Evolutionary conservation across 169 alveolate species (phyloP).

Genomic region (Plasmodium chabaudi): DNA sequence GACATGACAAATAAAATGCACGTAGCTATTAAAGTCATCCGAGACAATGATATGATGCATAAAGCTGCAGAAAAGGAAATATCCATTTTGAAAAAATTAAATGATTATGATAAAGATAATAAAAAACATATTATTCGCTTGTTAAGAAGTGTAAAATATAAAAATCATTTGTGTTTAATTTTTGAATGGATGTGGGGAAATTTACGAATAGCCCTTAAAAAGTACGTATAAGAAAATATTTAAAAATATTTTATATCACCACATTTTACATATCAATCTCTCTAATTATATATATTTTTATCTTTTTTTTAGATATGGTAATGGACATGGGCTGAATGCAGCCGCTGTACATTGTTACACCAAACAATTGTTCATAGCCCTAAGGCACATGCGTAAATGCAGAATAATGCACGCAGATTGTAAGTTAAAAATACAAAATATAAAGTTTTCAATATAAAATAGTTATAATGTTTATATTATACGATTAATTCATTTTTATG

Average conservation of each 20-base stretch:
- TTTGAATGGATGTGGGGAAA: slow-evolving; percentile 94
- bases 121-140: slow-evolving; percentile 88
- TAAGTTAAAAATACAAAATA: slow-evolving; percentile 65
- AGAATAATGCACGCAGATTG: slow-evolving; percentile 91
- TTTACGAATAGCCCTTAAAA: slow-evolving; percentile 88
- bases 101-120: slow-evolving; percentile 88
- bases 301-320: slow-evolving; percentile 82
- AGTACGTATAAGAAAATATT: slow-evolving; percentile 57
- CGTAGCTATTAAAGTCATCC: slow-evolving; percentile 90
- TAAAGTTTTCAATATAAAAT: background rate
- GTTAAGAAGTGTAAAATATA: slow-evolving; percentile 84
- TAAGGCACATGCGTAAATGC: slow-evolving; percentile 86
- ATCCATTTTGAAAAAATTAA: slow-evolving; percentile 85
- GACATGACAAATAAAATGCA: slow-evolving; percentile 79
- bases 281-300: slow-evolving; percentile 5
- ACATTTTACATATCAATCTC: background rate
- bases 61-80: slow-evolving; percentile 93
- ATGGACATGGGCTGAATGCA: slow-evolving; percentile 88
- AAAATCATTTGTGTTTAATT: slow-evolving; percentile 92
- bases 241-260: slow-evolving; percentile 12
- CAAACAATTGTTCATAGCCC: slow-evolving; percentile 88
- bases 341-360: slow-evolving; percentile 87
- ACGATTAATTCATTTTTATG: background rate
- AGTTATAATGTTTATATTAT: background rate
- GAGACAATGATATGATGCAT: slow-evolving; percentile 93